Conservation (phyloP, 768 basidiomycete species). For the Leccinum arenicola region DNA sequence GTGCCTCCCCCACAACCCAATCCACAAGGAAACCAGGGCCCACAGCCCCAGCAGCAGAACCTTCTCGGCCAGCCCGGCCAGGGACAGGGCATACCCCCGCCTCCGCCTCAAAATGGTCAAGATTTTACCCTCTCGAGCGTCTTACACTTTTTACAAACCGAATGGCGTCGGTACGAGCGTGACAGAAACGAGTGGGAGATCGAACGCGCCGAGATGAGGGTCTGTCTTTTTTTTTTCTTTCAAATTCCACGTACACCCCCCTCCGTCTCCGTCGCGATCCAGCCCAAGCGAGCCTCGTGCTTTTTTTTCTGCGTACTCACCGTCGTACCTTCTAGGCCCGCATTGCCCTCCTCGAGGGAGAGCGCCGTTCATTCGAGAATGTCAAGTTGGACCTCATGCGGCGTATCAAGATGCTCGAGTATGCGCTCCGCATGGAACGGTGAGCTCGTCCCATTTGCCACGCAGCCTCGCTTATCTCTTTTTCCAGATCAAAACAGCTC, state of each 20-base stretch:
- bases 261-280: background rate
- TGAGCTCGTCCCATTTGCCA: conserved; percentile 35
- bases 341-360: conserved; percentile 95
- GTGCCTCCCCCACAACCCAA: conserved; percentile 52
- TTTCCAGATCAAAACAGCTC: conserved; percentile 77
- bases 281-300: background rate
- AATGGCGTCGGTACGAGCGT: conserved; percentile 96
- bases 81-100: conserved; percentile 60
- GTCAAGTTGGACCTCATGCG: conserved; percentile 94
- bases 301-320: conserved; percentile 4
- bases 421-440: conserved; percentile 95
- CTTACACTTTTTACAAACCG: conserved; percentile 95
- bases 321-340: conserved; percentile 61
- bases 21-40: conserved; percentile 36
- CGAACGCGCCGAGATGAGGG: conserved; percentile 98
- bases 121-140: conserved; percentile 93
- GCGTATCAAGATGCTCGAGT: conserved; percentile 99
- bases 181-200: conserved; percentile 99
- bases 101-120: conserved; percentile 82
- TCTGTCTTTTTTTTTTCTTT: conserved; percentile 40
- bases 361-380: conserved; percentile 95
- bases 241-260: background rate
- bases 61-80: conserved; percentile 54
- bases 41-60: conserved; percentile 54
- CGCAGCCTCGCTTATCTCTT: conserved; percentile 7